Base-by-base conservation (phyloP, 352 stramenopile genomes). In the Aphanomyces astaci region DNA sequence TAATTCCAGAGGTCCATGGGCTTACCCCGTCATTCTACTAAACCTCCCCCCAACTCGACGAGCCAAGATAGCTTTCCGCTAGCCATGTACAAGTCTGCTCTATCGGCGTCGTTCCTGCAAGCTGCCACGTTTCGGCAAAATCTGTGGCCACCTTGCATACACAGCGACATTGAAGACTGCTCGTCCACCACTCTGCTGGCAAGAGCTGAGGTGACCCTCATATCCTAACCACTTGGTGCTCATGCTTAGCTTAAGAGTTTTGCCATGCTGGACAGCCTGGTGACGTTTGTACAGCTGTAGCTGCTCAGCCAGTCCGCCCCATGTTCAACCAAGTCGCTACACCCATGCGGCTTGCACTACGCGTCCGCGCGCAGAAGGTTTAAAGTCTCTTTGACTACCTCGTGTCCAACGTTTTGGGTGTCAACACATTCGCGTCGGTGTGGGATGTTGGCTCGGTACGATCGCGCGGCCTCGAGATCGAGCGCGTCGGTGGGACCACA, bases 381-480 rank as follows among this genome's bases (percentile, higher is more conserved):
- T 13, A 64, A 24, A 28, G 56, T 3, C 25, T 64, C 22, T 64
- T 52, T 22, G 56, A 64, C 31, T 64, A 64, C 56, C 5, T 64
- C 24, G 56, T 30, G 1, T 64, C 36, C 17, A 24, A 64, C 19
- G 46, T 64, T 51, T 28, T 64, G 24, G 56, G 49, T 27, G 11
- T 64, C 5, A 64, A 24, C 1, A 17, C 31, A 4, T 64, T 51
- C 25, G n/a, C n/a, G 43, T 64, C 56, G n/a, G 24, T 64, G 17
- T 64, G 56, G 56, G 51, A 3, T 2, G 24, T 59, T 7, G 24
- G 19, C 1, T 5, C 36, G n/a, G 36, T 33, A 3, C 27, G 43
- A 10, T 3, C 22, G 56, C 1, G 2, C n/a, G n/a, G n/a, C n/a
- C n/a, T n/a, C n/a, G n/a, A n/a, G n/a, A n/a, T n/a, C n/a, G n/a